Evolutionary conservation across 192 early-diverging fungal species (phyloP), one percentile per base, ranked within the genome.

Genomic region (Entomortierella parvispora): DNA sequence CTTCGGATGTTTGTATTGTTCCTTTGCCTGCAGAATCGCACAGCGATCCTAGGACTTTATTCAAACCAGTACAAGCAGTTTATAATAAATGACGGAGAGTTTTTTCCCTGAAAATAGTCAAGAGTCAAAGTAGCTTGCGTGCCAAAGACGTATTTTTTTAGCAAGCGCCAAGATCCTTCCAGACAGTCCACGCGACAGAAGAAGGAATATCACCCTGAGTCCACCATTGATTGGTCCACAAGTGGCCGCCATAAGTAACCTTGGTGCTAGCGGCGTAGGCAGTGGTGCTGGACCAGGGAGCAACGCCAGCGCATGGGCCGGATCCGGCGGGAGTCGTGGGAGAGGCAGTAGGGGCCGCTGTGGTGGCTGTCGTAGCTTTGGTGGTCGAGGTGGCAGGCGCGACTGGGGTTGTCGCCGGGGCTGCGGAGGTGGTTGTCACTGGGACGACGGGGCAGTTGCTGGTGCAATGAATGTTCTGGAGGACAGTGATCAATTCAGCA

Each of bases 91-190:
- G 54, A 18, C 11, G 28, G 37, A 31, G 9, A 32, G 32, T 56
- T 32, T 12, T 32, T 34, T 8, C 11, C 29, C n/a, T 31, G 54
- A 26, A 56, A 3, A 56, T 4, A 2, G 3, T 18, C 54, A 32
- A 2, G n/a, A n/a, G n/a, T n/a, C n/a, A n/a, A n/a, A n/a, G n/a
- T n/a, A n/a, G n/a, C n/a, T n/a, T n/a, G n/a, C n/a, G n/a, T n/a
- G n/a, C 18, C 29, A 17, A n/a, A 18, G 17, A 7, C 1, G 17
- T 17, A 17, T 25, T 0, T n/a, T 26, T 61, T 68, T 65, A 71
- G 65, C 70, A 81, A 28, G 76, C 68, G 55, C 76, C 76, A 32
- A 56, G 51, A 64, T 79, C 76, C 63, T 79, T 79, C 76, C 76
- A 79, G 58, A 63, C 68, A 62, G 67, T 67, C 32, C 31, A 58